These are phyloP conservation scores for Dentipellis fragilis DNA, from an alignment of 768 basidiomycete species.

Conservation along the genomic window DNA sequence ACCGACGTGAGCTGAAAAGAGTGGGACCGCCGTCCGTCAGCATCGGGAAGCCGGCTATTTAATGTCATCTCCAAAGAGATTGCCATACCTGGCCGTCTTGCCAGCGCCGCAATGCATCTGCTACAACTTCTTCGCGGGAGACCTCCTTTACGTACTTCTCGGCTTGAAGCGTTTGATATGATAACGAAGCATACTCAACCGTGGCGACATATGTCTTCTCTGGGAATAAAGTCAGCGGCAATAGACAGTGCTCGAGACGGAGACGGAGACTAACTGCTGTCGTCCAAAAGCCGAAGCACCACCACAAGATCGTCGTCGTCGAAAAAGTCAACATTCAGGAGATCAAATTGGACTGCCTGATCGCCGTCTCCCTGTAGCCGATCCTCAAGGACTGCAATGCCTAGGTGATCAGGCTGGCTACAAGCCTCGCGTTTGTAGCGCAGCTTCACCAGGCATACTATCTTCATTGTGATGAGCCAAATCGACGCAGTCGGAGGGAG, in stretches of 20 bases:
- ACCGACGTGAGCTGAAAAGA: slow-evolving; percentile 37
- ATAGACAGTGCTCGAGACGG: slow-evolving; percentile 4
- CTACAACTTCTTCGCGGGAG: slow-evolving; percentile 60
- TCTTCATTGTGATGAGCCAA: slow-evolving; percentile 8
- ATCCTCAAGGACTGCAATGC: slow-evolving; percentile 43
- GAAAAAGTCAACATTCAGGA: slow-evolving; percentile 69
- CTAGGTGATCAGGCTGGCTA: slow-evolving; percentile 29
- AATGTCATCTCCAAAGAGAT: neutral
- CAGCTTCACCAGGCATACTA: slow-evolving; percentile 51
- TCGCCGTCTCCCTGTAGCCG: slow-evolving; percentile 26
- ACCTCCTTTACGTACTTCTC: slow-evolving; percentile 41
- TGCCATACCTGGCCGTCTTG: slow-evolving; percentile 48
- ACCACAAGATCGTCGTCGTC: slow-evolving; percentile 63
- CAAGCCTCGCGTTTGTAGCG: slow-evolving; percentile 34
- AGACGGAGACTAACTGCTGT: slow-evolving; percentile 34
- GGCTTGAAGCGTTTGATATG: slow-evolving; percentile 42
- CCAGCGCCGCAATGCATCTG: slow-evolving; percentile 42
- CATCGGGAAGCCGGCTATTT: neutral
- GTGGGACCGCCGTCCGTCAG: neutral
- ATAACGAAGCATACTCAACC: slow-evolving; percentile 49
- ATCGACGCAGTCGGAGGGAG: slow-evolving; percentile 1
- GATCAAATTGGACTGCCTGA: slow-evolving; percentile 31
- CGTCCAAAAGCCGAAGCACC: slow-evolving; percentile 42
- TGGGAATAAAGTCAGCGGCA: slow-evolving; percentile 15
- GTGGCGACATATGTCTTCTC: slow-evolving; percentile 53